Evolutionary conservation across 148 eudicot genomes (phyloP), one percentile per base, ranked within the genome.

Genomic region (Hydrangea macrophylla): DNA sequence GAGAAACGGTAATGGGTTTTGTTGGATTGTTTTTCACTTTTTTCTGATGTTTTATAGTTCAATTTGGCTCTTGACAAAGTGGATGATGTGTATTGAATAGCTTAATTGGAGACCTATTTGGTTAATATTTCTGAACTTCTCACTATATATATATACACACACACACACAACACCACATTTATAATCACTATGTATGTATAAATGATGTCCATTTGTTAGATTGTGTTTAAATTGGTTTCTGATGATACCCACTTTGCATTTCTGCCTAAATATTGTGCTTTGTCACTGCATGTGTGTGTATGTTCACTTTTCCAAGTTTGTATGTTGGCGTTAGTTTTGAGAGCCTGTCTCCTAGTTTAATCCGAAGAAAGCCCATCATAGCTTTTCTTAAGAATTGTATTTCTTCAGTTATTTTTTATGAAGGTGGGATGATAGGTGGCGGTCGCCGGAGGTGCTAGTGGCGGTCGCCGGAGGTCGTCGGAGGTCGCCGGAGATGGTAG

Each of bases 1-100:
- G 90, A 55, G 92, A 89, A 79, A 88, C 95, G 80, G 95, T 86
- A 84, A 24, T 23, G 10, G 30, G 4, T 40, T 56, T 45, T 20
- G 7, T 2, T 54, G 37, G 58, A 37, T 20, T 9, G 1, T 50
- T 44, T 36, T 33, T 30, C 12, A 17, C 23, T 55, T 3, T 63
- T 64, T 24, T 48, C 6, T 15, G 1, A 53, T 4, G 50, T 30
- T 32, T 35, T 31, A 22, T 13, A 36, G 15, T 13, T 61, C 17
- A 13, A 28, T 26, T 33, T 55, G 13, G 35, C 28, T 40, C 2
- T n/a, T 15, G 8, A 6, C 35, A 37, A 13, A n/a, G 20, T 54
- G 20, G 15, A 18, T 24, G 45, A 20, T 64, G 1, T 30, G 22
- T n/a, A 26, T 44, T 17, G 53, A 18, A 48, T 48, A 35, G 39